These are phyloP conservation scores for Colletotrichum musae DNA, from an alignment of 2,329 filamentous ascomycete genomes.

Conservation along the genomic window DNA sequence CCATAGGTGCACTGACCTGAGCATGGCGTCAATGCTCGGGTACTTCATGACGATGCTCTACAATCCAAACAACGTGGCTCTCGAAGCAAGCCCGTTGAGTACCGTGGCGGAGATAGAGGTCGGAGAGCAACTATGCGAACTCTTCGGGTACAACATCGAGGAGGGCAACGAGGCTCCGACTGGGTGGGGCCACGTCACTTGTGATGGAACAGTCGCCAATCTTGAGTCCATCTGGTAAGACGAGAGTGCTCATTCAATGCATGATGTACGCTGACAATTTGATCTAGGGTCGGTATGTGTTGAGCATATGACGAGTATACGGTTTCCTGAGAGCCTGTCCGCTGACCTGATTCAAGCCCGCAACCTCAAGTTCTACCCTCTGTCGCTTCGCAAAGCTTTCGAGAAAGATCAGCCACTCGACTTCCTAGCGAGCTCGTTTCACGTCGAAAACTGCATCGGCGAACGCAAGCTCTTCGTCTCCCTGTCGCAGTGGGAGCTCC, in stretches of 20 bases:
- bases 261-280: constrained; percentile 25
- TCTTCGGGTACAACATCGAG: constrained; percentile 61
- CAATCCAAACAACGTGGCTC: constrained; percentile 64
- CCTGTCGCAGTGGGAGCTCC: constrained; percentile 58
- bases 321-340: neutral
- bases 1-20: constrained; percentile 53
- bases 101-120: constrained; percentile 60
- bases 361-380: constrained; percentile 63
- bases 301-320: neutral
- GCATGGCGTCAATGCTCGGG: constrained; percentile 59
- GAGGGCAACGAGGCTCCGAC: constrained; percentile 45
- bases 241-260: no score
- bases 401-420: neutral
- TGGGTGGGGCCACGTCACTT: constrained; percentile 62
- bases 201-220: constrained; percentile 62
- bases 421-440: neutral
- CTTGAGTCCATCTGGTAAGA: constrained; percentile 61
- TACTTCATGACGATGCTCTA: constrained; percentile 66
- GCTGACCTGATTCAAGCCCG: constrained; percentile 49
- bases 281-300: constrained; percentile 10
- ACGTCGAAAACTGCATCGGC: constrained; percentile 45
- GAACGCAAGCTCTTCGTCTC: constrained; percentile 53
- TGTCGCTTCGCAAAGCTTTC: constrained; percentile 50
- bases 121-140: constrained; percentile 59
- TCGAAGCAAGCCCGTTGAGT: constrained; percentile 61